Base-by-base conservation (phyloP, 768 basidiomycete genomes). In the Mycena maculata region DNA sequence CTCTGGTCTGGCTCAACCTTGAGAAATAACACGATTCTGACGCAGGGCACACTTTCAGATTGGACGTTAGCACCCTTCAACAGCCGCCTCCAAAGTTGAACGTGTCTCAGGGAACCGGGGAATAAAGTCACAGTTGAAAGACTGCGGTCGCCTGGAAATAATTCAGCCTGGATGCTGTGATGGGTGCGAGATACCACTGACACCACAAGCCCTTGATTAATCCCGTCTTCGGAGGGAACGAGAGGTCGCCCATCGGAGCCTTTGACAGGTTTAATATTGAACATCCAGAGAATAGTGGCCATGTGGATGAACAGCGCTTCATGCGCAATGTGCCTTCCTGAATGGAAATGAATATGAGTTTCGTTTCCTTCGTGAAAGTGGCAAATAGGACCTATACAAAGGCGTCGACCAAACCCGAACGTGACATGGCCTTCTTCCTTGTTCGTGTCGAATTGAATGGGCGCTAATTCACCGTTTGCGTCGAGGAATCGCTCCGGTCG, bases 401-500 rank as follows among this genome's bases (percentile, higher is more conserved):
- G 33, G 8, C 33, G 33, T 13, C 33, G 33, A 13, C 33, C 33
- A 13, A 36, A 36, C 8, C 33, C 33, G 13, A 36, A 36, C 33
- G 33, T 36, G 33, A 36, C 33, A 36, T 36, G 33, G 33, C 33
- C 33, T 36, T 36, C 47, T 16, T 48, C 47, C 11, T 27, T 16
- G 4, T 48, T 48, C 4, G 47, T 48, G 22, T 48, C 47, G 7
- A 16, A 27, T 11, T 16, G 7, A 10, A 48, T 3, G 9, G 25
- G 25, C 25, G 47, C 25, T n/a, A 48, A 22, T 15, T 48, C 15
- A 2, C 47, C 47, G 13, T 48, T 23, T 5, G 6, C 15, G 47
- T 48, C 47, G 11, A 48, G 47, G 11, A 11, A 67, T 7, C 71
- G 44, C 38, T 58, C 60, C 9, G 77, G 77, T 33, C 66, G 31